A percentile compares a stretch with the other conserved stretches of the same genome.
Evolutionary conservation across 1,284 basidiomycete genomes (phyloP).

Genomic region (Macrocystidia cucumis): DNA sequence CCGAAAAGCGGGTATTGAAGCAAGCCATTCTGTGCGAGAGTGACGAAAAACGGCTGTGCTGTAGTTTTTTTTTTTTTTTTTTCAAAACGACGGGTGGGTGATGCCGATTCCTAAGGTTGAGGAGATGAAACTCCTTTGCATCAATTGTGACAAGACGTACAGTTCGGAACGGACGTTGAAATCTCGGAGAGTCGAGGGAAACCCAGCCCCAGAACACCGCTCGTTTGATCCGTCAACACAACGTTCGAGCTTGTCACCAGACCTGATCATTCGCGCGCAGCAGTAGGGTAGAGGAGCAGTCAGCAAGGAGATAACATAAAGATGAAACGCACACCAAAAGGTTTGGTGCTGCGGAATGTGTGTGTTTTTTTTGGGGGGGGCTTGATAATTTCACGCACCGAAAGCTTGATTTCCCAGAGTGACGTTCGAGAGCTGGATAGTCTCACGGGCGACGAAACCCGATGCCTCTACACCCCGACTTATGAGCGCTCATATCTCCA

Average conservation of each 20-base stretch:
- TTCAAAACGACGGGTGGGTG: too few relatives aligned
- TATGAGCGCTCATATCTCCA: slow-evolving; percentile 2
- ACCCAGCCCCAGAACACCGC: slow-evolving; percentile 67
- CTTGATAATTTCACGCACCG: slow-evolving; percentile 34
- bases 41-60: slow-evolving; percentile 63
- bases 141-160: slow-evolving; percentile 36
- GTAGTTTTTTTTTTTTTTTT: too few relatives aligned
- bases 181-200: slow-evolving; percentile 68
- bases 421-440: slow-evolving; percentile 48
- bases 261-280: slow-evolving; percentile 26
- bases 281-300: slow-evolving; percentile 4
- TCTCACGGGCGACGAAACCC: slow-evolving; percentile 65
- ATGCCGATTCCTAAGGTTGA: slow-evolving; percentile 1
- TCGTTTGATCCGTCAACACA: slow-evolving; percentile 50
- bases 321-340: slow-evolving; percentile 8
- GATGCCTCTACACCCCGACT: slow-evolving; percentile 36
- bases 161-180: slow-evolving; percentile 34
- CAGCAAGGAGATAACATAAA: slow-evolving; percentile 1
- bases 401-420: slow-evolving; percentile 54
- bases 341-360: too few relatives aligned
- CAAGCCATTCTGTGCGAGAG: slow-evolving; percentile 51
- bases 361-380: neutral
- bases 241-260: slow-evolving; percentile 57
- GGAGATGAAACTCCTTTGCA: neutral
- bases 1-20: slow-evolving; percentile 71